Evolutionary conservation across 768 basidiomycete species (phyloP), one percentile per base, ranked within the genome.

Genomic region (Hericium coralloides): DNA sequence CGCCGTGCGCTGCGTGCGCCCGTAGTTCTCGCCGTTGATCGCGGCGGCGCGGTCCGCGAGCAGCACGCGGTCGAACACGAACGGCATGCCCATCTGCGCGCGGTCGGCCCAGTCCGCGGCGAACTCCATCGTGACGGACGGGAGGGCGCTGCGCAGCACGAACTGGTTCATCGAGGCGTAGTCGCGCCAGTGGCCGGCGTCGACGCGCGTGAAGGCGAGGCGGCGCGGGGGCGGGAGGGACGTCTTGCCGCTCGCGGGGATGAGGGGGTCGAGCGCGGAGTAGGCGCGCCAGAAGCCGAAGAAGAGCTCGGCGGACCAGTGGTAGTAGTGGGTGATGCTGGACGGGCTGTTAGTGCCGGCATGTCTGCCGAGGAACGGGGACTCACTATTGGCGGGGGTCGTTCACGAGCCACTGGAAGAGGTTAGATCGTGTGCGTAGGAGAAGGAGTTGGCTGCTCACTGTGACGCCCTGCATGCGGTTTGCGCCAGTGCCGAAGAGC

Each of bases 241-340:
- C 1, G 91, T 89, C 49, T 79, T 79, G 8, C 91, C 92, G 48
- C 77, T 71, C 0, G 79, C 61, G 2, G 82, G 70, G 53, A 95
- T 92, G 20, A 69, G 70, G 1, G 81, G 79, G 67, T 94, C 92
- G 12, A 95, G 74, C 2, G 89, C 84, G 37, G 91, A 58, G 68
- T 95, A 95, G 0, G 92, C 84, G 8, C 92, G 80, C 94, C 94
- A 95, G 63, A 95, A 81, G 41, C 94, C 94, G 61, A 92, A 91
- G 73, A 89, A 87, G 18, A 94, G 80, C 66, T 98, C 94, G 4
- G 94, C 93, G 36, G 87, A 82, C 82, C 89, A 94, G 65, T 98
- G 93, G 68, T 93, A 95, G 68, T 95, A 95, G 70, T 95, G 93
- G 1, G 87, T 89, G 56, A 95, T 79, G 71, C 89, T 92, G 22